phyloP scores from a whole-genome alignment of 2,329 filamentous ascomycete genomes.

The Cladobotryum protrusum region DNA sequence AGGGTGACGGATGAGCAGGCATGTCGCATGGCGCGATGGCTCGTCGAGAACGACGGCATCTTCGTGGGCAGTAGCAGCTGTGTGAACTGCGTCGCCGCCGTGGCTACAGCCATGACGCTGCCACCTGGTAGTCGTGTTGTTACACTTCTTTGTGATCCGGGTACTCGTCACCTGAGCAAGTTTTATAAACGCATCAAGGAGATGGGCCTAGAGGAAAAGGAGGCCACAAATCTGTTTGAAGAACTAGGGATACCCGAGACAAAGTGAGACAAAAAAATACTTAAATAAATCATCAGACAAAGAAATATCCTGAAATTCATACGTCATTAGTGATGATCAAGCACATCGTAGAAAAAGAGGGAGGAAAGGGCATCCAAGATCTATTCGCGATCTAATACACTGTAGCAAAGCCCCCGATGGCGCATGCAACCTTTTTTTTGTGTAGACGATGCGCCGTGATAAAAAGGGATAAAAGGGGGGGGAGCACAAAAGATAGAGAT shows the following conservation, averaged over 20 bases:
- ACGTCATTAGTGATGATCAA: background rate
- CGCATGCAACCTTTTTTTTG: background rate
- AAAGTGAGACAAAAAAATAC: conserved; percentile 5
- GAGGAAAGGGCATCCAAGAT: background rate
- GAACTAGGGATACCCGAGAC: conserved; percentile 39
- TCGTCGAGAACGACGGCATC: conserved; percentile 91
- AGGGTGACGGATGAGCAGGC: conserved; percentile 85
- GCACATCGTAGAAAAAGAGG: too few relatives aligned
- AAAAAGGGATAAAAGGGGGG: background rate
- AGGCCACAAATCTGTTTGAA: conserved; percentile 41
- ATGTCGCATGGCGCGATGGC: conserved; percentile 87
- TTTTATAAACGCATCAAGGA: conserved; percentile 73
- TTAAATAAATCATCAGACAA: background rate
- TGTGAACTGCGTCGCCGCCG: conserved; percentile 88
- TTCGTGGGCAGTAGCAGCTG: conserved; percentile 92
- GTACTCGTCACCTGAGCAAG: conserved; percentile 75
- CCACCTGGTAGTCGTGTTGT: conserved; percentile 60
- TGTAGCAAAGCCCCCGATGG: background rate
- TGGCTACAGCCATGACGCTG: conserved; percentile 59
- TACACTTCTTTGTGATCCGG: conserved; percentile 81
- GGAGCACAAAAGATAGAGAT: background rate
- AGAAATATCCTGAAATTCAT: background rate
- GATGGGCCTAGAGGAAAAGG: conserved; percentile 57
- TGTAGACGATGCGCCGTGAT: background rate
- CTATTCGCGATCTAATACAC: conserved; percentile 10